These are phyloP conservation scores for Fraxinus pennsylvanica DNA, from an alignment of 257 asterid genomes.

Conservation along the genomic window DNA sequence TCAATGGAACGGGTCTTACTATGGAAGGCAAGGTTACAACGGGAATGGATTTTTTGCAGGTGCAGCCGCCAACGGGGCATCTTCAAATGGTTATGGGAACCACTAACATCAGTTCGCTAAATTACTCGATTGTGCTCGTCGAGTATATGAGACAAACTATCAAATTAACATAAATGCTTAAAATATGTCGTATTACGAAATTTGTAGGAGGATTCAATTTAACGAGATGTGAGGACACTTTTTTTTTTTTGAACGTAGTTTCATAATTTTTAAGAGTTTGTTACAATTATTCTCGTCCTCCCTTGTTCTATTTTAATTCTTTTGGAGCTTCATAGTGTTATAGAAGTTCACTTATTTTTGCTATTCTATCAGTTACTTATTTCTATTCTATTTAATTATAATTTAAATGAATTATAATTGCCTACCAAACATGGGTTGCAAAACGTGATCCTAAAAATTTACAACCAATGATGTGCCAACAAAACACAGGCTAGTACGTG, in stretches of 20 bases:
- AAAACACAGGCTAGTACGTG: not conserved
- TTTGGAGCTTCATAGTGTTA: conserved; percentile 13
- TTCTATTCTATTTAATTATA: too few species aligned
- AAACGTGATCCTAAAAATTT: not conserved
- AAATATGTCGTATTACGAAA: conserved; percentile 43
- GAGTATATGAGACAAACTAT: conserved; percentile 33
- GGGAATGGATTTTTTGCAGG: conserved; percentile 69
- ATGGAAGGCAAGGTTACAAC: conserved; percentile 69
- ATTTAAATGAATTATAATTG: too few species aligned
- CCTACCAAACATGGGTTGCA: too few species aligned
- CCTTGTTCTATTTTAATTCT: conserved; percentile 20
- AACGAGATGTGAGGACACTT: conserved; percentile 13
- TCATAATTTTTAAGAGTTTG: conserved; percentile 27
- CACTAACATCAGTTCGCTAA: conserved; percentile 72
- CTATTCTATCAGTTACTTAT: too few species aligned
- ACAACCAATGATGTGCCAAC: conserved; percentile 17
- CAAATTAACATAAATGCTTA: conserved; percentile 34
- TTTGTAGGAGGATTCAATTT: conserved; percentile 57
- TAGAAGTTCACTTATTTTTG: not conserved
- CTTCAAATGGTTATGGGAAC: conserved; percentile 68
- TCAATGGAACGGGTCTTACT: conserved; percentile 61
- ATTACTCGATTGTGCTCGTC: conserved; percentile 19
- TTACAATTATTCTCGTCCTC: conserved; percentile 23
- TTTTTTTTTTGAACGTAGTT: conserved; percentile 9
- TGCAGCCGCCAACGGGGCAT: conserved; percentile 44